Base-by-base conservation (phyloP, 164 flowering plant genomes). In the Akebia trifoliata region DNA sequence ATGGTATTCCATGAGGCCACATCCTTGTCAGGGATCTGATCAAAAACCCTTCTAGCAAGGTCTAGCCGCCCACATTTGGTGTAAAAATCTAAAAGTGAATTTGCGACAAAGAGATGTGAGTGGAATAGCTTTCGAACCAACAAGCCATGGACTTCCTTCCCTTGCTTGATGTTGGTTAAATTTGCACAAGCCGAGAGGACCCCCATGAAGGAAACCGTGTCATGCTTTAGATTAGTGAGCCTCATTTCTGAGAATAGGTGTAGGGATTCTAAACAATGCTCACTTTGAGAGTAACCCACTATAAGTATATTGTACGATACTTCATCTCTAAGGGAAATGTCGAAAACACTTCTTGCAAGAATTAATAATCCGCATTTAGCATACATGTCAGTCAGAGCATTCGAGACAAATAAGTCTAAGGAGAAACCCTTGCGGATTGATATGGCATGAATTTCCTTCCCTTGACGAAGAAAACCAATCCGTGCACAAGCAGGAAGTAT, bases 401-500 rank as follows among this genome's bases (percentile, higher is more conserved):
- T 79, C 8, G 79, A 68, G 40, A 74, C 68, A 50, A 64, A 79
- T 32, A 72, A 46, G 34, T 76, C 76, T 11, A 17, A 37, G 8
- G 38, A 58, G 29, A 40, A 56, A 4, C 79, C 79, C 1, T n/a
- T 50, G 20, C 75, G 66, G 17, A 78, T 51, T 4, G 68, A 65
- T 60, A 62, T 65, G 9, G 68, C 76, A 65, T 78, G 83, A 7
- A 76, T 65, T 56, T 78, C 76, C 56, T 65, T 76, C 14, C 83
- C 80, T 14, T 64, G 56, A 42, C 39, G 49, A 51, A 72, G 64
- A 51, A 24, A 63, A 12, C 78, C 74, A 11, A 69, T 14, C 57
- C 83, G 63, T 26, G 72, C 76, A 76, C 79, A 75, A 31, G 77
- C 79, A 40, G 79, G 82, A 61, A 78, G 79, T 39, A 71, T 64